Evolutionary conservation across 306 rosid genomes (phyloP).

Genomic region (Quillaja saponaria): DNA sequence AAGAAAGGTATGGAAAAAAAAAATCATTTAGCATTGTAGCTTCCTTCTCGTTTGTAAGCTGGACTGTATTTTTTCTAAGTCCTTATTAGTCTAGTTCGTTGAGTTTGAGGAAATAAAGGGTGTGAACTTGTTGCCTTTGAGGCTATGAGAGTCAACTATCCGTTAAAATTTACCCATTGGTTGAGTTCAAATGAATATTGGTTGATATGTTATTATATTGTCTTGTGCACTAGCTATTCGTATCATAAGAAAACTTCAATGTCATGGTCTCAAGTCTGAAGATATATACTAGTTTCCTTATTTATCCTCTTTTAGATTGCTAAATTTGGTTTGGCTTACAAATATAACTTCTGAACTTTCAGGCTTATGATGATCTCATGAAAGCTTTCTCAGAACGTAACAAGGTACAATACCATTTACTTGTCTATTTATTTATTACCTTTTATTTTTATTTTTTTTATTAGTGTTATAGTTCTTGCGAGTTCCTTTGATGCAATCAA

Average conservation of each 20-base stretch:
- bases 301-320: conserved; percentile 16
- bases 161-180: background rate
- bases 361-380: conserved; percentile 85
- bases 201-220: background rate
- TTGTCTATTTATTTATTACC: conserved; percentile 4
- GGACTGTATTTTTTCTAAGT: background rate
- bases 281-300: background rate
- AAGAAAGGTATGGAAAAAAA: background rate
- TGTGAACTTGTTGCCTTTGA: background rate
- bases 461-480: conserved; percentile 1
- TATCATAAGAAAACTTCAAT: conserved; percentile 1
- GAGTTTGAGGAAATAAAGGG: background rate
- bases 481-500: background rate
- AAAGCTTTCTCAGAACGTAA: conserved; percentile 87
- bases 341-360: conserved; percentile 36
- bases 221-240: background rate
- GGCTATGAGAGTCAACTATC: background rate
- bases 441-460: conserved; percentile 13
- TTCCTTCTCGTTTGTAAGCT: too few relatives aligned
- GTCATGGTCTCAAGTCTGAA: background rate
- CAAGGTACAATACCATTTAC: conserved; percentile 54
- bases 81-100: background rate
- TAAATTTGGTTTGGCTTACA: background rate
- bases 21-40: too few relatives aligned
- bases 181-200: background rate